These are phyloP conservation scores for Prorocentrum cordatum DNA, from an alignment of 169 alveolate species.

Conservation along the genomic window DNA sequence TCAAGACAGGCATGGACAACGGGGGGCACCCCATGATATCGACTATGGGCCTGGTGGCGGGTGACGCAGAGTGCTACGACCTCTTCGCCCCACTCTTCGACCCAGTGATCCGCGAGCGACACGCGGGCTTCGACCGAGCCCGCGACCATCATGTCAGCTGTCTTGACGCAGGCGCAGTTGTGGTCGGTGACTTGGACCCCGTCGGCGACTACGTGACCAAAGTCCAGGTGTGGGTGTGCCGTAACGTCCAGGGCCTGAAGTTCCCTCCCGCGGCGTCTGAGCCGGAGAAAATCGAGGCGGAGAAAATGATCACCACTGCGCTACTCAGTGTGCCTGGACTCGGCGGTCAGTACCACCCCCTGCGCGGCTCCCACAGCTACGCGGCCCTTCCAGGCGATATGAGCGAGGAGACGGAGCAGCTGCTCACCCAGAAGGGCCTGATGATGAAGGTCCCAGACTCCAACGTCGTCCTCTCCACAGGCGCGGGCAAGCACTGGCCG, in stretches of 20 bases:
- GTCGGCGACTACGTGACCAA: constrained; percentile 22
- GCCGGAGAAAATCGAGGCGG: background rate
- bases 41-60: constrained; percentile 66
- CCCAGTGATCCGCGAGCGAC: constrained; percentile 46
- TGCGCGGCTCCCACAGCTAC: constrained; percentile 1
- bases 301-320: background rate
- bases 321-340: background rate
- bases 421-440: constrained; percentile 71
- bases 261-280: no score
- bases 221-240: constrained; percentile 42
- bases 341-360: constrained; percentile 73
- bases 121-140: constrained; percentile 36
- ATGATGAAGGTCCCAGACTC: constrained; percentile 73
- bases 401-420: constrained; percentile 61
- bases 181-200: constrained; percentile 10
- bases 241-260: constrained; percentile 49
- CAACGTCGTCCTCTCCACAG: constrained; percentile 34
- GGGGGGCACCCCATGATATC: constrained; percentile 70
- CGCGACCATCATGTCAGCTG: background rate
- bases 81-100: constrained; percentile 35
- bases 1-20: constrained; percentile 70
- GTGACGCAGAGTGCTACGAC: constrained; percentile 65
- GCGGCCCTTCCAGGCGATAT: constrained; percentile 28
- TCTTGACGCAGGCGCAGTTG: background rate
- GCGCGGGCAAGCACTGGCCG: constrained; percentile 76